These are phyloP conservation scores for Lyophyllum semitale DNA, from an alignment of 768 basidiomycete genomes.

Conservation along the genomic window DNA sequence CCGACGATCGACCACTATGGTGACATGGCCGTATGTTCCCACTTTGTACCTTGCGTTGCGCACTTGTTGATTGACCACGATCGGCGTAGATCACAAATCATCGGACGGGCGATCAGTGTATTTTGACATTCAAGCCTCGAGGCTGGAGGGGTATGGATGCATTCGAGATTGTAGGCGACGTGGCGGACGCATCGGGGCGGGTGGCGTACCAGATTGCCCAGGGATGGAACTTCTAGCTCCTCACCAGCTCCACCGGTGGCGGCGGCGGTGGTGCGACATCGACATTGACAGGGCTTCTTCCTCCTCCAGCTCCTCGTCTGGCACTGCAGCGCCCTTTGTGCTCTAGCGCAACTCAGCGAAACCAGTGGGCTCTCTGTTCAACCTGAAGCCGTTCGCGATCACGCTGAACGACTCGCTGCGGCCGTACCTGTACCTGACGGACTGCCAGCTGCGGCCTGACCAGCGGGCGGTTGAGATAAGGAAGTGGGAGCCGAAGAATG, in stretches of 20 bases:
- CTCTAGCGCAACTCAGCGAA: slow-evolving; percentile 95
- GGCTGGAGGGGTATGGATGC: slow-evolving; percentile 94
- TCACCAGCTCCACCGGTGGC: slow-evolving; percentile 61
- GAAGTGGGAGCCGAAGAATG: slow-evolving; percentile 81
- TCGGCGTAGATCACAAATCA: slow-evolving; percentile 75
- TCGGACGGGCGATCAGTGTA: slow-evolving; percentile 83
- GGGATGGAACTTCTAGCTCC: slow-evolving; percentile 93
- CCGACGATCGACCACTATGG: slow-evolving; percentile 93
- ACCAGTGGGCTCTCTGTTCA: slow-evolving; percentile 78
- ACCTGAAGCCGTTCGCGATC: slow-evolving; percentile 92
- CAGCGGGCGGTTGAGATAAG: slow-evolving; percentile 94
- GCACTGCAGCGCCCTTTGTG: slow-evolving; percentile 59
- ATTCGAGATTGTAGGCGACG: slow-evolving; percentile 88
- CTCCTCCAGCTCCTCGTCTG: slow-evolving; percentile 50
- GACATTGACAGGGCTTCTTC: slow-evolving; percentile 46
- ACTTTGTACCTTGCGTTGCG: too few species aligned
- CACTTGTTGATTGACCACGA: neutral
- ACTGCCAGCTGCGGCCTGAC: slow-evolving; percentile 90
- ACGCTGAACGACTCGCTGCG: slow-evolving; percentile 85
- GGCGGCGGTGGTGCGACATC: slow-evolving; percentile 60
- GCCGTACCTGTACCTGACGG: slow-evolving; percentile 82
- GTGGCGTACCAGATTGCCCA: slow-evolving; percentile 89
- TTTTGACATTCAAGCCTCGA: slow-evolving; percentile 93
- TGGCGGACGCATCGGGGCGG: slow-evolving; percentile 63
- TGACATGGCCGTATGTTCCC: slow-evolving; percentile 79